Conservation (phyloP, 345 rosid genomes). For the Aquilaria malaccensis region DNA sequence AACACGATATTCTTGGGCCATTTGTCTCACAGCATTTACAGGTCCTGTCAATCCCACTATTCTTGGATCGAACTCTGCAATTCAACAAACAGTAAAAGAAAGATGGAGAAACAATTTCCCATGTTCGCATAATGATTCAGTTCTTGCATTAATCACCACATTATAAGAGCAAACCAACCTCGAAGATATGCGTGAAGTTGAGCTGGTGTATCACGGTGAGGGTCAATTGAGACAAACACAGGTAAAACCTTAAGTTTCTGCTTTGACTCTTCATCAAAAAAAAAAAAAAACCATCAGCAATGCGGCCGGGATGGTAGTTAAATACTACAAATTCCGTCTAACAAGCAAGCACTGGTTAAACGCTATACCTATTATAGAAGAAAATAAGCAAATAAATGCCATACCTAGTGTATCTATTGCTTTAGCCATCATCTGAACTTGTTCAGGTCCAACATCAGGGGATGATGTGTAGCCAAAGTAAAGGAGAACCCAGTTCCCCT, state of each 20-base stretch:
- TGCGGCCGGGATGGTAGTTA: background rate
- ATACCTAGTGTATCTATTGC: slow-evolving; percentile 64
- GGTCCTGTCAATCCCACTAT: slow-evolving; percentile 73
- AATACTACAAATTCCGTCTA: background rate
- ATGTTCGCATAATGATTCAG: background rate
- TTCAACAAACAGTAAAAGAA: slow-evolving; percentile 7
- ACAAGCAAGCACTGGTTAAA: slow-evolving; percentile 6
- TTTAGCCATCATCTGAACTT: slow-evolving; percentile 52
- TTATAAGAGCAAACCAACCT: slow-evolving; percentile 36
- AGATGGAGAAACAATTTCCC: background rate
- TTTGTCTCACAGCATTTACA: slow-evolving; percentile 56
- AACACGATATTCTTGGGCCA: slow-evolving; percentile 83
- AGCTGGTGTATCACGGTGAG: slow-evolving; percentile 69
- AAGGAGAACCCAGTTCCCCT: slow-evolving; percentile 76
- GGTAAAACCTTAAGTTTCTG: slow-evolving; percentile 57
- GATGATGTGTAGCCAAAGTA: slow-evolving; percentile 92
- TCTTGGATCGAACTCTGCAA: slow-evolving; percentile 73
- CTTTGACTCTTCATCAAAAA: slow-evolving; percentile 40
- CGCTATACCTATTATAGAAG: background rate
- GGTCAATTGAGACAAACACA: slow-evolving; percentile 83
- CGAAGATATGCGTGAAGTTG: slow-evolving; percentile 73
- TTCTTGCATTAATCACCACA: too few species aligned
- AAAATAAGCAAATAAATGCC: background rate
- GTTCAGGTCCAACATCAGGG: slow-evolving; percentile 91
- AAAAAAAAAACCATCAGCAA: slow-evolving; percentile 23